These are phyloP conservation scores for Tetracentron sinense DNA, from an alignment of 164 flowering plant species.

Conservation along the genomic window DNA sequence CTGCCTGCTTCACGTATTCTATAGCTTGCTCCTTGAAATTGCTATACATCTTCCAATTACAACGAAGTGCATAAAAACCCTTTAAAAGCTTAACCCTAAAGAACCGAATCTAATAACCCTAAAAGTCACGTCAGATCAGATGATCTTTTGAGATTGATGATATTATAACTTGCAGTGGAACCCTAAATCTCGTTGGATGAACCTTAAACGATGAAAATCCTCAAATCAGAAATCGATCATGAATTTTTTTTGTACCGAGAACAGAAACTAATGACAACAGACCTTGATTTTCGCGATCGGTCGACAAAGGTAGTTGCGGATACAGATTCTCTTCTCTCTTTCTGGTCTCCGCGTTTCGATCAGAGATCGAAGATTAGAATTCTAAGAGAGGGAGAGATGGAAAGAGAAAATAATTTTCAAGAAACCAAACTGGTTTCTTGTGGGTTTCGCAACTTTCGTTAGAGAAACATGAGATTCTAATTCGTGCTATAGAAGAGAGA, in stretches of 20 bases:
- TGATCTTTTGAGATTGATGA: not conserved
- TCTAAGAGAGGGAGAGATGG: no score
- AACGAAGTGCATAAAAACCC: constrained; percentile 13
- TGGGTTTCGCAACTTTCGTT: no score
- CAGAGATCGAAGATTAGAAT: not conserved
- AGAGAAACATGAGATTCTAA: no score
- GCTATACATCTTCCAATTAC: constrained; percentile 64
- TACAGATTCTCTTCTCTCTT: no score
- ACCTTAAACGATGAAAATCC: not conserved
- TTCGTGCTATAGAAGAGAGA: no score
- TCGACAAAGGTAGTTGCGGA: no score
- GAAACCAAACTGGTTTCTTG: no score
- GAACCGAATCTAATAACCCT: no score
- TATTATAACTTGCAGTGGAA: not conserved
- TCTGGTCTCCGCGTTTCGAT: no score
- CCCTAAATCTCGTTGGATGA: not conserved
- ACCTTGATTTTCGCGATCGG: constrained; percentile 6
- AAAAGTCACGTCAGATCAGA: no score
- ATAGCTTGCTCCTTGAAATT: constrained; percentile 98
- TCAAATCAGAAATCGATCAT: no score
- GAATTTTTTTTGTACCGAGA: not conserved
- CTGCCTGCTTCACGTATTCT: constrained; percentile 95
- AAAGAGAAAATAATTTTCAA: no score
- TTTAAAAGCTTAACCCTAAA: not conserved
- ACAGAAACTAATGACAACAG: not conserved